Conservation (phyloP, 2,329 filamentous ascomycete species). For the Penicillium concentricum region DNA sequence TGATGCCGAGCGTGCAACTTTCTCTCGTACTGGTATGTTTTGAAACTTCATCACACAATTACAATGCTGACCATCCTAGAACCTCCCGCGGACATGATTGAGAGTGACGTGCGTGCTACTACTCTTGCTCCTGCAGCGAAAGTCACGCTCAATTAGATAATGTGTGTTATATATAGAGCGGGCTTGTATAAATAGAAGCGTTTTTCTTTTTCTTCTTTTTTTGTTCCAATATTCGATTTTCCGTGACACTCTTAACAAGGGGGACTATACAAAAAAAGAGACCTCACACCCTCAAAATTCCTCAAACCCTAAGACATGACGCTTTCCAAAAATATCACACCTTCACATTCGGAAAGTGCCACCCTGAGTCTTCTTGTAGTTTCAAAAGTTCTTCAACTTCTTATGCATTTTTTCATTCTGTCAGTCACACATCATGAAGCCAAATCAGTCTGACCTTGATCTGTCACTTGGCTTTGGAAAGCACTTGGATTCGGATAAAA, state of each 20-base stretch:
- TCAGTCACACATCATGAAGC: background rate
- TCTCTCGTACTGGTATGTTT: conserved; percentile 44
- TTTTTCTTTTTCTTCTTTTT: conserved; percentile 8
- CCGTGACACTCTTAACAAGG: background rate
- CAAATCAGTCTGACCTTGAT: background rate
- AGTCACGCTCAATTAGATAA: conserved; percentile 48
- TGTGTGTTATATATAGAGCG: conserved; percentile 23
- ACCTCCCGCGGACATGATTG: conserved; percentile 52
- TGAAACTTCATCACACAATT: background rate
- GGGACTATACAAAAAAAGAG: background rate
- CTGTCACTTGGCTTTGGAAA: background rate
- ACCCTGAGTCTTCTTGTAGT: background rate
- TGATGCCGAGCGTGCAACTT: conserved; percentile 41
- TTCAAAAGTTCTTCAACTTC: background rate
- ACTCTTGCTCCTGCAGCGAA: conserved; percentile 46
- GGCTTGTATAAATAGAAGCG: conserved; percentile 30
- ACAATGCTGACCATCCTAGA: conserved; percentile 15
- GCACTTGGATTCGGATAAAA: background rate
- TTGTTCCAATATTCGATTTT: background rate
- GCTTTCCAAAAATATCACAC: background rate
- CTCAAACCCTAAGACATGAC: background rate
- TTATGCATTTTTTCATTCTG: background rate
- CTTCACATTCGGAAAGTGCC: background rate
- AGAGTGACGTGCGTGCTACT: conserved; percentile 44
- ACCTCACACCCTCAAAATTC: background rate